Evolutionary conservation across 208 protist species (phyloP).

Genomic region (Trypanosoma cruzi): DNA sequence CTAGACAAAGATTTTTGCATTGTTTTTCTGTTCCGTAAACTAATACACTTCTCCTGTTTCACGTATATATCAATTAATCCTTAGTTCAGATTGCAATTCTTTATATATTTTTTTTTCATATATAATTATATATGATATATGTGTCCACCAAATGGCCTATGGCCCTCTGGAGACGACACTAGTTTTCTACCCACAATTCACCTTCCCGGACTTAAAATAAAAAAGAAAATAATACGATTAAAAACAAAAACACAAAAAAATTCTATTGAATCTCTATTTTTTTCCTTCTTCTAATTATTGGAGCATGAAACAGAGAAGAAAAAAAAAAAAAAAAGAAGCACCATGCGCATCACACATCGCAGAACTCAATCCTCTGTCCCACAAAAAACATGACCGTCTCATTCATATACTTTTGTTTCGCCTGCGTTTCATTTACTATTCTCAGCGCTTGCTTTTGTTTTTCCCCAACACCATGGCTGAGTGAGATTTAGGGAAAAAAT

Average conservation of each 20-base stretch:
- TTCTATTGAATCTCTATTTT: neutral
- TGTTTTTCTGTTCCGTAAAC: neutral
- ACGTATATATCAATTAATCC: neutral
- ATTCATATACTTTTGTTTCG: neutral
- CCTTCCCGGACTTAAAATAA: too few species aligned
- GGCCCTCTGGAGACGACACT: neutral
- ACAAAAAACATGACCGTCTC: neutral
- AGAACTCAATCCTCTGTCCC: neutral
- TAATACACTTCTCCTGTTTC: neutral
- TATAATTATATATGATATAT: slow-evolving; percentile 6
- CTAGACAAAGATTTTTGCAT: neutral
- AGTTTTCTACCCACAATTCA: neutral
- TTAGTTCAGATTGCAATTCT: neutral
- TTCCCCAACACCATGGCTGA: neutral
- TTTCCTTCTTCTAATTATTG: neutral
- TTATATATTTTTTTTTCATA: neutral
- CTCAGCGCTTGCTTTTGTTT: neutral
- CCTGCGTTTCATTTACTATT: neutral
- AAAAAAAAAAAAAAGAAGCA: neutral
- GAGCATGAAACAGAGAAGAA: neutral
- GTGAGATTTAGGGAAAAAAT: neutral
- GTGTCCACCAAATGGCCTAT: neutral
- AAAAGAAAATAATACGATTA: neutral
- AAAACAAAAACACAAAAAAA: neutral
- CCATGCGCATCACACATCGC: neutral